These are phyloP conservation scores for Echites panduratus DNA, from an alignment of 257 asterid genomes.

Conservation along the genomic window DNA sequence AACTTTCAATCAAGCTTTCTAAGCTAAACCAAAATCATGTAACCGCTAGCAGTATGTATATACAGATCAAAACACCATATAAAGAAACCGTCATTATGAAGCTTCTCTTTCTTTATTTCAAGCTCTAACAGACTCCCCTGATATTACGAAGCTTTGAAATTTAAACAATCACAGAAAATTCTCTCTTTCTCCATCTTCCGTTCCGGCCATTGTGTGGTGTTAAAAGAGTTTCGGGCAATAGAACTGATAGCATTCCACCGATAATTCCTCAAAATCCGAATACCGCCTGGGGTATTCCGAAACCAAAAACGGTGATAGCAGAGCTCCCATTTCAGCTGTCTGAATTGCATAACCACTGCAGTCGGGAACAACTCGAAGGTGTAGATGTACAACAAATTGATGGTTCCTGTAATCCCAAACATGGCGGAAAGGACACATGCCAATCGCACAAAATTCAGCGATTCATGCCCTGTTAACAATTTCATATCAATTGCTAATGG, in stretches of 20 bases:
- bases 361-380: slow-evolving; percentile 84
- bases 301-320: slow-evolving; percentile 66
- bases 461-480: slow-evolving; percentile 34
- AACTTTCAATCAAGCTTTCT: no score
- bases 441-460: slow-evolving; percentile 37
- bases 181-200: slow-evolving; percentile 68
- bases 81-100: no score
- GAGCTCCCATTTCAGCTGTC: slow-evolving; percentile 83
- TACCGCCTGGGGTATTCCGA: slow-evolving; percentile 53
- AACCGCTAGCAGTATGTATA: no score
- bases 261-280: slow-evolving; percentile 63
- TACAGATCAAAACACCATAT: no score
- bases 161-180: no score
- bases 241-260: slow-evolving; percentile 57
- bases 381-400: slow-evolving; percentile 64
- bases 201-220: slow-evolving; percentile 76
- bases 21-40: no score
- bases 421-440: slow-evolving; percentile 57
- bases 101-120: no score
- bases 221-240: slow-evolving; percentile 75
- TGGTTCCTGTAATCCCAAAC: slow-evolving; percentile 87
- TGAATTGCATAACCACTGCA: slow-evolving; percentile 81
- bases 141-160: no score
- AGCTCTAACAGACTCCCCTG: no score
- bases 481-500: slow-evolving; percentile 71